phyloP scores from a whole-genome alignment of 345 rosid genomes.

The Heritiera littoralis region DNA sequence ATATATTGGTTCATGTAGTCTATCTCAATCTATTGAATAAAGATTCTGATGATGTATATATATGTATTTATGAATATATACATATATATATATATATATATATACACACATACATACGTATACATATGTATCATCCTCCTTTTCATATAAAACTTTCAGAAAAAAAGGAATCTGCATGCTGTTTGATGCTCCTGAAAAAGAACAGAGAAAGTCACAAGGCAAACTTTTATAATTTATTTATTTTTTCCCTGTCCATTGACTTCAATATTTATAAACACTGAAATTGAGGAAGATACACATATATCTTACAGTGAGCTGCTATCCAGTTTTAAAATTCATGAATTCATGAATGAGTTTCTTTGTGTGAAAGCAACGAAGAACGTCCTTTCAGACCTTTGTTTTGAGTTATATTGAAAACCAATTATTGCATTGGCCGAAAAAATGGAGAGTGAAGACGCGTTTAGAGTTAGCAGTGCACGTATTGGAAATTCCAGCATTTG shows the following conservation, averaged over 20 bases:
- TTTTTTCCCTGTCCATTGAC: conserved; percentile 17
- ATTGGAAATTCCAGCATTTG: conserved; percentile 43
- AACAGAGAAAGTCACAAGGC: background rate
- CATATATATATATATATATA: too few relatives aligned
- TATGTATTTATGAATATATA: too few relatives aligned
- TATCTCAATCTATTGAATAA: too few relatives aligned
- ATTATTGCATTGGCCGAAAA: background rate
- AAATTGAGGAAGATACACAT: background rate
- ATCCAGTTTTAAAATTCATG: conserved; percentile 14
- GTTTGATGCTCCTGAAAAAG: conserved; percentile 6
- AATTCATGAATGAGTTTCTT: background rate
- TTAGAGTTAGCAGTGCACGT: conserved; percentile 39
- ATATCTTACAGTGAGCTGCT: background rate
- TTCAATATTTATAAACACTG: background rate
- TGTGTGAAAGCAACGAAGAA: conserved; percentile 11
- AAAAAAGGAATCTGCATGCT: background rate
- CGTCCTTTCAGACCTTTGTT: background rate
- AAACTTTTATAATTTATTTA: background rate
- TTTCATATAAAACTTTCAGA: too few relatives aligned
- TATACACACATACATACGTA: too few relatives aligned
- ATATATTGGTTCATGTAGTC: too few relatives aligned
- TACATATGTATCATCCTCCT: too few relatives aligned
- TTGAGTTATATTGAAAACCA: background rate
- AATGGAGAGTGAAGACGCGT: conserved; percentile 38
- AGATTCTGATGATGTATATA: too few relatives aligned